A percentile compares a stretch with the other conserved stretches of the same genome.
These are phyloP conservation scores for Flaveria floridana DNA, from an alignment of 140 eudicot genomes.

Conservation along the genomic window DNA sequence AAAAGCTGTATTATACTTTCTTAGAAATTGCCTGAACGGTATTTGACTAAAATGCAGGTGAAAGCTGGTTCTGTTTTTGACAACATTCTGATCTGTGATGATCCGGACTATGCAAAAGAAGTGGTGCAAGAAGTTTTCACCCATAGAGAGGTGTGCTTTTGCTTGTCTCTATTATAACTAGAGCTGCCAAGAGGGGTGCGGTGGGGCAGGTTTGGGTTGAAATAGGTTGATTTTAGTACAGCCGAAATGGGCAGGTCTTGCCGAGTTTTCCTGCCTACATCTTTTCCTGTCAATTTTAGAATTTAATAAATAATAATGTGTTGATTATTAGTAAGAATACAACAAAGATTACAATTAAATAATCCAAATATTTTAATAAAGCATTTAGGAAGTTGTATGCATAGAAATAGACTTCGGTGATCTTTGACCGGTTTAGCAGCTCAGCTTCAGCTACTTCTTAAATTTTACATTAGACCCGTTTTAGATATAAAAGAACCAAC, in stretches of 20 bases:
- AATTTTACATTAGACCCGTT: background rate
- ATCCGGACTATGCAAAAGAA: conserved; percentile 83
- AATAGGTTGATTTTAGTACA: background rate
- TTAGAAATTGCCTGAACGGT: background rate
- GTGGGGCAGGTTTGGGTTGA: background rate
- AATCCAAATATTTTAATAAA: background rate
- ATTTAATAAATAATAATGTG: background rate
- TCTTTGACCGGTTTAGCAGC: background rate
- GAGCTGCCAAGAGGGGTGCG: background rate
- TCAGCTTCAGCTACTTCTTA: background rate
- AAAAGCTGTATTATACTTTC: background rate
- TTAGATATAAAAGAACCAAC: background rate
- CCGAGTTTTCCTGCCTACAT: background rate
- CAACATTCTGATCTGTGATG: conserved; percentile 84
- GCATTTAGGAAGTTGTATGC: conserved; percentile 2
- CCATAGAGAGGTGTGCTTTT: conserved; percentile 61
- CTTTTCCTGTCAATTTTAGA: background rate
- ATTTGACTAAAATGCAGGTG: conserved; percentile 50
- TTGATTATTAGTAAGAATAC: background rate
- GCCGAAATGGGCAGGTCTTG: background rate
- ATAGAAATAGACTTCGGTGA: too few relatives aligned
- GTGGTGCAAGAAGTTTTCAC: conserved; percentile 75
- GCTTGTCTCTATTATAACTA: background rate
- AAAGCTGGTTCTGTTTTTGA: conserved; percentile 93
- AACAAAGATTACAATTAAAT: background rate